Conservation (phyloP, 2,329 filamentous ascomycete species). For the Huntiella savannae region DNA sequence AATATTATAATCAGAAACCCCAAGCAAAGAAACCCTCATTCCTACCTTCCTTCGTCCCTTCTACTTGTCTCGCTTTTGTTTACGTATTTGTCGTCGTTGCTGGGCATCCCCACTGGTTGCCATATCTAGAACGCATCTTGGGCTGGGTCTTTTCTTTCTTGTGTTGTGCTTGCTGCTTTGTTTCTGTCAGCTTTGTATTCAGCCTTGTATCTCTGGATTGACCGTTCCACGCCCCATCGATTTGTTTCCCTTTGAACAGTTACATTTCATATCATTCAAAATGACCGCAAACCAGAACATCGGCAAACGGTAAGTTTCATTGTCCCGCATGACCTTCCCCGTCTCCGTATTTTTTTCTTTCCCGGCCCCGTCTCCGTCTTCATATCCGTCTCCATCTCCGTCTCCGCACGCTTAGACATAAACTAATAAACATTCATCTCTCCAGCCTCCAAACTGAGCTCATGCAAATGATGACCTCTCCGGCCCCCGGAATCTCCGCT, state of each 20-base stretch:
- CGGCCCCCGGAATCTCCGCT: conserved; percentile 81
- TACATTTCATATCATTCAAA: not conserved
- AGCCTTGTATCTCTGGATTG: too few relatives aligned
- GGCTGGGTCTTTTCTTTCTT: too few relatives aligned
- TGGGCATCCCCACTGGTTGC: too few relatives aligned
- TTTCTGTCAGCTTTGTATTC: too few relatives aligned
- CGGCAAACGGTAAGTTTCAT: conserved; percentile 46
- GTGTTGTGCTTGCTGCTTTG: too few relatives aligned
- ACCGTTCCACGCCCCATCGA: not conserved
- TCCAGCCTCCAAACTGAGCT: conserved; percentile 81
- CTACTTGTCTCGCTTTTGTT: too few relatives aligned
- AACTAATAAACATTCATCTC: not conserved
- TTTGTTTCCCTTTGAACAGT: not conserved
- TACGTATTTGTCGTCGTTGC: too few relatives aligned
- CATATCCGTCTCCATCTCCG: conserved; percentile 4
- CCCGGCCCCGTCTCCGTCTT: conserved; percentile 5
- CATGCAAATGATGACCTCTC: conserved; percentile 95
- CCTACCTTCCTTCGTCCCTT: too few relatives aligned
- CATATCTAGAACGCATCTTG: too few relatives aligned
- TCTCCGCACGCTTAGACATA: conserved; percentile 3
- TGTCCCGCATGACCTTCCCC: too few relatives aligned
- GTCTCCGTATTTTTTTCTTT: not conserved
- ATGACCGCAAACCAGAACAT: conserved; percentile 22
- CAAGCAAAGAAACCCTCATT: too few relatives aligned
- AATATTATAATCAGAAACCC: too few relatives aligned